phyloP scores from a whole-genome alignment of 2,329 filamentous ascomycete species.

The Penicillium olsonii region DNA sequence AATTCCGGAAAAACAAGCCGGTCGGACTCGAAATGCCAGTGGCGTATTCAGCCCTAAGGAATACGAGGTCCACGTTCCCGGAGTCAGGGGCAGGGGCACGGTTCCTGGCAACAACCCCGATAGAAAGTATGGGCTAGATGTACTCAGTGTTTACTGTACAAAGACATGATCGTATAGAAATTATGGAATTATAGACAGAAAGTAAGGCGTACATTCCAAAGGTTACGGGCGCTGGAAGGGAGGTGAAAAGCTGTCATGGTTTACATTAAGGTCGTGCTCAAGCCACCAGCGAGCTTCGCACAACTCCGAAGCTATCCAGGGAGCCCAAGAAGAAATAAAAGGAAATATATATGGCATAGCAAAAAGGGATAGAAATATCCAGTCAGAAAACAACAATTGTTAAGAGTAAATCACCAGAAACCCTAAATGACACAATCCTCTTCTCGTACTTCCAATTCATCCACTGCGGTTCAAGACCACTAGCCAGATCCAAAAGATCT shows the following conservation, averaged over 20 bases:
- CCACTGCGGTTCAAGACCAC: conserved; percentile 5
- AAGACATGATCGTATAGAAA: not conserved
- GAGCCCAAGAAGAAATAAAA: conserved; percentile 25
- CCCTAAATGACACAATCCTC: conserved; percentile 27
- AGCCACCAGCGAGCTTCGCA: conserved; percentile 30
- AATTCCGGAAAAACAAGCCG: not conserved
- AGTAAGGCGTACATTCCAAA: conserved; percentile 20
- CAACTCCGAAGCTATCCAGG: conserved; percentile 32
- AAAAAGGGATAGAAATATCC: conserved; percentile 25
- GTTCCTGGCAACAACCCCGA: not conserved
- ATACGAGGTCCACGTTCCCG: not conserved
- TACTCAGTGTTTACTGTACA: not conserved
- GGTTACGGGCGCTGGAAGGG: conserved; percentile 23
- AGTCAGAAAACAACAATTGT: conserved; percentile 27
- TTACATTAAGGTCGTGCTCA: conserved; percentile 33
- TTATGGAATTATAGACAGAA: conserved; percentile 1
- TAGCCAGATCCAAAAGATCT: conserved; percentile 1
- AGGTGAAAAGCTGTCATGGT: conserved; percentile 30
- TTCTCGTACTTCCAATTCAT: conserved; percentile 11
- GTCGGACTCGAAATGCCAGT: not conserved
- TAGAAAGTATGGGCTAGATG: not conserved
- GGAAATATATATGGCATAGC: conserved; percentile 27
- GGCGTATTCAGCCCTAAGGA: conserved; percentile 1
- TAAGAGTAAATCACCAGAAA: conserved; percentile 23
- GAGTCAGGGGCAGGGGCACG: not conserved